phyloP scores from a whole-genome alignment of 2,329 filamentous ascomycete species.

The Coniella vitis region DNA sequence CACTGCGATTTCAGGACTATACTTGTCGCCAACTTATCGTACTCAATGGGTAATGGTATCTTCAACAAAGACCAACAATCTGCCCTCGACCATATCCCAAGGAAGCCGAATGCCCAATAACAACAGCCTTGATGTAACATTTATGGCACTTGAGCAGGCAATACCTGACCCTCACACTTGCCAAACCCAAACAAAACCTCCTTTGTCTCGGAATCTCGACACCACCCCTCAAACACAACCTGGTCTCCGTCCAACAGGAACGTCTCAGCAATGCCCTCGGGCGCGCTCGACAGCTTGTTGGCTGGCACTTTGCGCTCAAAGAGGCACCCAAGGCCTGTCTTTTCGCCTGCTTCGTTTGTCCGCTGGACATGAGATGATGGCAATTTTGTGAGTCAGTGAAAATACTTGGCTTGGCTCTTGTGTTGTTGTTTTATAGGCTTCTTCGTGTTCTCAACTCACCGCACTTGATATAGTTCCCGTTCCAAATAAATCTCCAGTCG shows the following conservation, averaged over 20 bases:
- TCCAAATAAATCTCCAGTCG: neutral
- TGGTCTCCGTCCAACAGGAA: neutral
- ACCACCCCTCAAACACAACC: neutral
- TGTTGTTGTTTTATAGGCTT: too few species aligned
- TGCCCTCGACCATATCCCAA: too few species aligned
- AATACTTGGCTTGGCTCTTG: too few species aligned
- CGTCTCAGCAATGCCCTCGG: neutral
- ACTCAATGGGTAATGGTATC: too few species aligned
- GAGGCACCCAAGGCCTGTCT: neutral
- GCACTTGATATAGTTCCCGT: neutral
- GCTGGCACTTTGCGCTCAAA: neutral
- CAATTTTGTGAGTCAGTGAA: too few species aligned
- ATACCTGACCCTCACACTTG: neutral
- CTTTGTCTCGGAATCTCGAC: neutral
- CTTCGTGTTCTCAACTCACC: neutral
- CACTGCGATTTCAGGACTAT: too few species aligned
- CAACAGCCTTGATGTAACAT: neutral
- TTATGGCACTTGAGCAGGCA: neutral
- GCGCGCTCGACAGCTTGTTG: neutral
- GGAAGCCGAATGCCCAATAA: too few species aligned
- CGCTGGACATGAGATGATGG: neutral
- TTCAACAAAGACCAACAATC: too few species aligned
- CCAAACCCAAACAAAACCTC: neutral
- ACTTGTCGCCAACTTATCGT: too few species aligned
- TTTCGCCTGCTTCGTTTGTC: neutral